Evolutionary conservation across 495 filamentous ascomycete species (phyloP).

Genomic region (Penicillium cinerascens): DNA sequence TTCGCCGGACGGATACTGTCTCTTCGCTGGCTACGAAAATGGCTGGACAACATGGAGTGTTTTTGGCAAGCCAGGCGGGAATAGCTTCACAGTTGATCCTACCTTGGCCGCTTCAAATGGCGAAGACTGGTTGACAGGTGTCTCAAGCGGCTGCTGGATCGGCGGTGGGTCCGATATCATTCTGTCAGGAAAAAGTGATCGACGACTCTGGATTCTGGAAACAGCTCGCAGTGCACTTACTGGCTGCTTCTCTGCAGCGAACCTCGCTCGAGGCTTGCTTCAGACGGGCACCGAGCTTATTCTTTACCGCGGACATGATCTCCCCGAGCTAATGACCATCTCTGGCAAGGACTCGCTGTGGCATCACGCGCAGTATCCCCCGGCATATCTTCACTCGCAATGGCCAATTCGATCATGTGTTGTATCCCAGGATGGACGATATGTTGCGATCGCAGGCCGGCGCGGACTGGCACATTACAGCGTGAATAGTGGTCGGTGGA

Average conservation of each 20-base stretch:
- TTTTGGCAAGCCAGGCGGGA: slow-evolving; percentile 82
- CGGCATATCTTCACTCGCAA: slow-evolving; percentile 79
- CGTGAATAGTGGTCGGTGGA: slow-evolving; percentile 91
- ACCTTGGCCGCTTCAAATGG: slow-evolving; percentile 59
- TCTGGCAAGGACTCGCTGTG: slow-evolving; percentile 90
- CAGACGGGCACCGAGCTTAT: slow-evolving; percentile 81
- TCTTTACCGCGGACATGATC: slow-evolving; percentile 88
- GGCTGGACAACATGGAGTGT: slow-evolving; percentile 98
- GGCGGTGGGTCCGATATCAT: slow-evolving; percentile 83
- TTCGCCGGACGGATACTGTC: slow-evolving; percentile 93
- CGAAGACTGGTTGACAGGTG: slow-evolving; percentile 78
- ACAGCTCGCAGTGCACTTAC: slow-evolving; percentile 89
- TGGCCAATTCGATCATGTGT: slow-evolving; percentile 87
- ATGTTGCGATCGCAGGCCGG: slow-evolving; percentile 90
- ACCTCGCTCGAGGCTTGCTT: slow-evolving; percentile 82
- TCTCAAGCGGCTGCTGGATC: slow-evolving; percentile 77
- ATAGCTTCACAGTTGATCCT: slow-evolving; percentile 70
- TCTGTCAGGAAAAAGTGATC: slow-evolving; percentile 62
- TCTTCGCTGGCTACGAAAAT: slow-evolving; percentile 88
- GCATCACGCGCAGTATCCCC: slow-evolving; percentile 86
- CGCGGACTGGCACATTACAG: slow-evolving; percentile 95
- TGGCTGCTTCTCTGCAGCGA: slow-evolving; percentile 85
- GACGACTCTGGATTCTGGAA: slow-evolving; percentile 82
- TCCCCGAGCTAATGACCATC: slow-evolving; percentile 83
- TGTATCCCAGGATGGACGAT: slow-evolving; percentile 87